These are phyloP conservation scores for Apiotrichum domesticum DNA, from an alignment of 1,284 basidiomycete species.

Conservation along the genomic window DNA sequence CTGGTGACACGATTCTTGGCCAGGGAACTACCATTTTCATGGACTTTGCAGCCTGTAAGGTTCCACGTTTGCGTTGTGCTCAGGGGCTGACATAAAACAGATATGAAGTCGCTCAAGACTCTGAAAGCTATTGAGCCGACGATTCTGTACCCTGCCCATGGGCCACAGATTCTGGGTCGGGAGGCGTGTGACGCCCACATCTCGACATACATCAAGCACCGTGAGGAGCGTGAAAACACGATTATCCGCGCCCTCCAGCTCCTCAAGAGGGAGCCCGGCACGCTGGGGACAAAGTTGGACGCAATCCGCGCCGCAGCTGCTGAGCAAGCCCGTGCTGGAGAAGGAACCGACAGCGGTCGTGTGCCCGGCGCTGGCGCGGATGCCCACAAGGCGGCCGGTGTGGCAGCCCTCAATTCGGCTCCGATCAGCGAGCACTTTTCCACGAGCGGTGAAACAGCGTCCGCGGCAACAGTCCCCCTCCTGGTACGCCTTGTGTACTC, in stretches of 20 bases:
- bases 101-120: slow-evolving; percentile 37
- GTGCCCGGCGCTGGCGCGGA: slow-evolving; percentile 6
- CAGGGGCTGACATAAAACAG: slow-evolving; percentile 13
- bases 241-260: slow-evolving; percentile 47
- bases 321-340: slow-evolving; percentile 3
- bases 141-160: slow-evolving; percentile 80
- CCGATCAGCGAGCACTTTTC: slow-evolving; percentile 6
- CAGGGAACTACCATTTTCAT: slow-evolving; percentile 87
- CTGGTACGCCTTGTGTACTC: slow-evolving; percentile 34
- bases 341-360: slow-evolving; percentile 1
- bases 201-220: slow-evolving; percentile 69
- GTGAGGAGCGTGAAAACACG: slow-evolving; percentile 73
- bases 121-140: slow-evolving; percentile 36
- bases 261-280: slow-evolving; percentile 6
- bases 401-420: background rate
- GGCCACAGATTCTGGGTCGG: slow-evolving; percentile 57
- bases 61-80: background rate
- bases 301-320: slow-evolving; percentile 11
- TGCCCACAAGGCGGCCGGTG: background rate
- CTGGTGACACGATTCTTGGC: slow-evolving; percentile 85
- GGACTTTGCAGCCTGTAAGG: slow-evolving; percentile 66
- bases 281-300: slow-evolving; percentile 14
- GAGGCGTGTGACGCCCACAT: slow-evolving; percentile 50
- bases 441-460: background rate
- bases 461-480: slow-evolving; percentile 19